These are phyloP conservation scores for Naganishia antarctica DNA, from an alignment of 768 basidiomycete species.

Conservation along the genomic window DNA sequence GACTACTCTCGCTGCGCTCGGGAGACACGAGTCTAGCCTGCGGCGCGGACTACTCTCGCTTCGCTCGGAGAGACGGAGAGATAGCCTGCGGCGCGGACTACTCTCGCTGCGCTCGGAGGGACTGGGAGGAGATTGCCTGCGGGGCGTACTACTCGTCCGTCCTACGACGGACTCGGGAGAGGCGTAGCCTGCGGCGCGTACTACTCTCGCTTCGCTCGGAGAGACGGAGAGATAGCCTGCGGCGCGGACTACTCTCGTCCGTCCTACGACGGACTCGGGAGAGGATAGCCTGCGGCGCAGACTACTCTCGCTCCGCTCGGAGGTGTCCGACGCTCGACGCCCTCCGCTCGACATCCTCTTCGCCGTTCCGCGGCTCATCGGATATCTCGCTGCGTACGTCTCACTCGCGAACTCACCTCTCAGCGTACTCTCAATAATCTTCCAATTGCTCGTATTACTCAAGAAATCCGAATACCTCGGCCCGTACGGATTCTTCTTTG, in stretches of 20 bases:
- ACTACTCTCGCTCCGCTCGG: too few species aligned
- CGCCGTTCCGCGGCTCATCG: background rate
- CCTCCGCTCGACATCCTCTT: background rate
- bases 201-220: too few species aligned
- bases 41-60: constrained; percentile 35
- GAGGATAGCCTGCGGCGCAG: background rate
- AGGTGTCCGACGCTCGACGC: too few species aligned
- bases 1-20: too few species aligned
- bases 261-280: too few species aligned
- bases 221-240: too few species aligned
- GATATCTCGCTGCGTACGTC: background rate
- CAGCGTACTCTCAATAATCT: constrained; percentile 23
- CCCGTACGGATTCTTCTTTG: constrained; percentile 68
- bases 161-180: too few species aligned
- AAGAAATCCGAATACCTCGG: constrained; percentile 87
- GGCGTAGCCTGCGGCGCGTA: too few species aligned
- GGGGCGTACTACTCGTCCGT: background rate
- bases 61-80: too few species aligned
- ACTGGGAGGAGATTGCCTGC: background rate
- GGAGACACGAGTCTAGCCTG: background rate
- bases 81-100: constrained; percentile 22
- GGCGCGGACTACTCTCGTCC: background rate
- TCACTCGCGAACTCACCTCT: constrained; percentile 34
- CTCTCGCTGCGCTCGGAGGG: too few species aligned
- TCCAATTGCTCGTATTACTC: constrained; percentile 60